Conservation (phyloP, 306 rosid species). For the Vigna radiata region DNA sequence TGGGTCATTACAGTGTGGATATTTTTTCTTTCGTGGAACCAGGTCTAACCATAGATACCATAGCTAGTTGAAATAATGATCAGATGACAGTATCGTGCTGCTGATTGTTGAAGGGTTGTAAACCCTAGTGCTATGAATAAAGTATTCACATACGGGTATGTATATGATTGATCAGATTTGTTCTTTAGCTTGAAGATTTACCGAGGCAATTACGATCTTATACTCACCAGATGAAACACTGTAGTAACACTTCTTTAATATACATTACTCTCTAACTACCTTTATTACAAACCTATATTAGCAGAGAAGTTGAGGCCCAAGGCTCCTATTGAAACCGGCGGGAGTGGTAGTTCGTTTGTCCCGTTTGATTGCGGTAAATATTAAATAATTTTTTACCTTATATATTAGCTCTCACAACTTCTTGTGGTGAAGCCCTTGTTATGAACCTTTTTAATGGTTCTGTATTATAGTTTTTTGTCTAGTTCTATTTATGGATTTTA, state of each 20-base stretch:
- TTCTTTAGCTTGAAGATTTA: constrained; percentile 26
- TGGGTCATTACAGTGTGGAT: not conserved
- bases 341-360: no score
- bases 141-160: not conserved
- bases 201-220: not conserved
- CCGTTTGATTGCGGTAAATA: no score
- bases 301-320: no score
- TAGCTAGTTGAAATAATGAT: not conserved
- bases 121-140: not conserved
- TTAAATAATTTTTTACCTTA: no score
- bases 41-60: not conserved
- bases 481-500: no score
- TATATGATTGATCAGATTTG: constrained; percentile 67
- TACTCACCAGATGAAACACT: constrained; percentile 34
- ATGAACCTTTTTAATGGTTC: no score
- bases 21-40: not conserved
- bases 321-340: no score
- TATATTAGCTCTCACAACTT: no score
- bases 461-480: no score
- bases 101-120: not conserved
- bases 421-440: no score
- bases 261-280: constrained; percentile 39
- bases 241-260: constrained; percentile 87
- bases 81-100: not conserved
- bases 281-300: no score